Conservation (phyloP, 2,329 filamentous ascomycete species). For the Aspergillus costaricaensis region DNA sequence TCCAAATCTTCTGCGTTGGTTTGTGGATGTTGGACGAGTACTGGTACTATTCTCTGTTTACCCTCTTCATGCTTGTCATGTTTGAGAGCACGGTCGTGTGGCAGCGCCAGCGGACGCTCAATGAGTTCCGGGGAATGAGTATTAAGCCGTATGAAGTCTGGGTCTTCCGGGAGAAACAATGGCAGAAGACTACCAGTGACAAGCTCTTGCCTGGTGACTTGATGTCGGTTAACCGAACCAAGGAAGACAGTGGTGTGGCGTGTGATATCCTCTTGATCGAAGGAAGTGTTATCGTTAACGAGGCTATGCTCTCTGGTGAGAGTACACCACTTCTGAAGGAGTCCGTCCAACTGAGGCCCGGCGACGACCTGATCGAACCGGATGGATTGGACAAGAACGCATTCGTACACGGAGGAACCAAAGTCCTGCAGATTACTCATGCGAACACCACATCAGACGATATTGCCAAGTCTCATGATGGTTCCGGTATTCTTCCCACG, state of each 20-base stretch:
- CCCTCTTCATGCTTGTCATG: conserved; percentile 94
- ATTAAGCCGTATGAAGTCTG: conserved; percentile 97
- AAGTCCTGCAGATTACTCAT: conserved; percentile 93
- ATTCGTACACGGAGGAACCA: conserved; percentile 95
- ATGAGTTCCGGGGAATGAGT: conserved; percentile 97
- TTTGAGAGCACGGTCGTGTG: conserved; percentile 99
- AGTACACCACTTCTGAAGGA: conserved; percentile 97
- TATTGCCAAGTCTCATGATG: conserved; percentile 60
- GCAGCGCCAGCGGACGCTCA: conserved; percentile 94
- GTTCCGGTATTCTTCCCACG: conserved; percentile 76
- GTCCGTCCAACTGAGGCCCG: conserved; percentile 85
- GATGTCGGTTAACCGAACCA: conserved; percentile 87
- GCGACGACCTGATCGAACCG: conserved; percentile 75
- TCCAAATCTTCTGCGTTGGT: conserved; percentile 97
- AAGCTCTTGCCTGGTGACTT: conserved; percentile 90
- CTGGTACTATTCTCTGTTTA: conserved; percentile 99
- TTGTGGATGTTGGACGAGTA: conserved; percentile 99
- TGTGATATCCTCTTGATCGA: conserved; percentile 97
- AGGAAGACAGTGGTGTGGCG: conserved; percentile 94
- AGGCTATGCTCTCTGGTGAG: conserved; percentile 98
- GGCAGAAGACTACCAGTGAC: conserved; percentile 87
- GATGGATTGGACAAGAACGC: conserved; percentile 96
- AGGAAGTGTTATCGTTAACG: conserved; percentile 95
- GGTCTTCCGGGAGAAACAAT: conserved; percentile 84
- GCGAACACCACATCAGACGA: conserved; percentile 72